Evolutionary conservation across 805 yeast genomes (phyloP).

Genomic region (Suhomyces faveliae): DNA sequence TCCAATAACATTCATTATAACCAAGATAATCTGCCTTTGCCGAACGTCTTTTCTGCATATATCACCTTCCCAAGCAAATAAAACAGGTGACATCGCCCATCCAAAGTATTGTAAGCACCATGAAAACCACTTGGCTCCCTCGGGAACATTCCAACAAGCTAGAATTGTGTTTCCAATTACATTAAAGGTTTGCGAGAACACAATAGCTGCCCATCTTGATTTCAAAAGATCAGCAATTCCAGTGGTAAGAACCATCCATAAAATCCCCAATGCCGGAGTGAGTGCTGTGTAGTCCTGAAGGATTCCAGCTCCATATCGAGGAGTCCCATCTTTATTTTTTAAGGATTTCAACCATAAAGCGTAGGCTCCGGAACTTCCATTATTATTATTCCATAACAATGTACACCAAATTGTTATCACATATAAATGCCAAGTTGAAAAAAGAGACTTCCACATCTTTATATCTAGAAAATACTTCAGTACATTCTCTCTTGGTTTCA

Average conservation of each 20-base stretch:
- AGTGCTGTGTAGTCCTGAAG: constrained; percentile 49
- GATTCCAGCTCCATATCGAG: constrained; percentile 8
- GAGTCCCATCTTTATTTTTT: constrained; percentile 11
- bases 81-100: constrained; percentile 22
- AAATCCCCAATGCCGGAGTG: constrained; percentile 60
- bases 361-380: constrained; percentile 53
- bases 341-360: constrained; percentile 32
- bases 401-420: constrained; percentile 18
- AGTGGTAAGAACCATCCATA: constrained; percentile 46
- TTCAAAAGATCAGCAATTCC: constrained; percentile 51
- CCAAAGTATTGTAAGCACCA: constrained; percentile 22
- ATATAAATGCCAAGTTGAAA: constrained; percentile 34
- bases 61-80: constrained; percentile 25
- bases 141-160: constrained; percentile 24
- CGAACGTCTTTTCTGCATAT: constrained; percentile 21
- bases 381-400: constrained; percentile 30
- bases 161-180: constrained; percentile 20
- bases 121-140: constrained; percentile 25
- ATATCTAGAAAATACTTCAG: constrained; percentile 23
- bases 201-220: constrained; percentile 53
- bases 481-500: constrained; percentile 9
- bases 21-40: constrained; percentile 20
- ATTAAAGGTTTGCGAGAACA: constrained; percentile 42
- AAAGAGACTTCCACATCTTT: constrained; percentile 25
- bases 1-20: constrained; percentile 20